phyloP scores from a whole-genome alignment of 768 basidiomycete species.

The Termitomyces sp. region DNA sequence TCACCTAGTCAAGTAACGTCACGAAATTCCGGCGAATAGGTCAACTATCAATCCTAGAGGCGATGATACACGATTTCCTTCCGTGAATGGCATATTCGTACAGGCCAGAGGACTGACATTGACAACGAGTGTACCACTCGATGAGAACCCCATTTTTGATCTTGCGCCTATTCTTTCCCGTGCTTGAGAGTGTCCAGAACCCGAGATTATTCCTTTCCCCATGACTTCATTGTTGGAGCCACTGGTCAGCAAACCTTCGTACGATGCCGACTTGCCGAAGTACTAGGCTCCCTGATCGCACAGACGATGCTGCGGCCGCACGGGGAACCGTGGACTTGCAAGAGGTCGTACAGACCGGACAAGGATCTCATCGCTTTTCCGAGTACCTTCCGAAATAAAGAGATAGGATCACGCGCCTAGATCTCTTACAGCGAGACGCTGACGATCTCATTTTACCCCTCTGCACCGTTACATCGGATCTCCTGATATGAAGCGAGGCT shows the following conservation, averaged over 20 bases:
- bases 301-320: constrained; percentile 37
- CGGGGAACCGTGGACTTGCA: constrained; percentile 30
- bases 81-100: neutral
- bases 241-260: constrained; percentile 26
- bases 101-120: neutral
- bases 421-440: neutral
- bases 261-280: constrained; percentile 29
- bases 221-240: constrained; percentile 33
- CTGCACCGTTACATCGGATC: constrained; percentile 34
- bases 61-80: neutral
- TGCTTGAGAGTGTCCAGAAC: constrained; percentile 11
- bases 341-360: constrained; percentile 41
- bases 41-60: neutral
- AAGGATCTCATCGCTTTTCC: constrained; percentile 11
- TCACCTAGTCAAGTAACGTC: neutral
- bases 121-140: constrained; percentile 37
- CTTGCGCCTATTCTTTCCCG: constrained; percentile 20
- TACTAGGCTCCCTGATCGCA: constrained; percentile 32
- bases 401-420: neutral
- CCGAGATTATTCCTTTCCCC: constrained; percentile 30
- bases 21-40: neutral
- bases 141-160: constrained; percentile 35
- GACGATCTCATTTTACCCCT: constrained; percentile 41
- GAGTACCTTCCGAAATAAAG: neutral
- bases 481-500: constrained; percentile 39